Conservation (phyloP, 2,329 filamentous ascomycete species). For the Aspergillus fischeri region DNA sequence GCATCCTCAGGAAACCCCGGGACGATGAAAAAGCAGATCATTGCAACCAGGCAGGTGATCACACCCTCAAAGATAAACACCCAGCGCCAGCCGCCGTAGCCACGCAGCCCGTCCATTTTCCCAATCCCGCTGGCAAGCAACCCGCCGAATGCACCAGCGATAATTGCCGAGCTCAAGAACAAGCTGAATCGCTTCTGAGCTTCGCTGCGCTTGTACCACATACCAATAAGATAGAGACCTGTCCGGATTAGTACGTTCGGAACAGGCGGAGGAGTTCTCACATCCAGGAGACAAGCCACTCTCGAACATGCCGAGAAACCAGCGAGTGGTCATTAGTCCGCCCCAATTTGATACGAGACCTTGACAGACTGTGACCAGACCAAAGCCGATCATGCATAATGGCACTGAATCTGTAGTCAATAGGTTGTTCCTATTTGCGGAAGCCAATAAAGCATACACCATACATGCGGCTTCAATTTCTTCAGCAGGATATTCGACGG, state of each 20-base stretch:
- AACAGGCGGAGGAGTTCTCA: conserved; percentile 30
- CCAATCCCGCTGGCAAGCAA: conserved; percentile 55
- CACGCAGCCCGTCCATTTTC: conserved; percentile 48
- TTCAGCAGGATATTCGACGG: conserved; percentile 69
- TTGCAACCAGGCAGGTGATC: conserved; percentile 56
- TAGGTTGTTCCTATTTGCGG: not conserved
- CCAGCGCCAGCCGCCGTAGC: conserved; percentile 54
- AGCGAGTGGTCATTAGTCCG: conserved; percentile 72
- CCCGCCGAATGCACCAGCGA: conserved; percentile 58
- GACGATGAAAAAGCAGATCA: conserved; percentile 59
- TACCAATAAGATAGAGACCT: conserved; percentile 64
- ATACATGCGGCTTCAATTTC: conserved; percentile 60
- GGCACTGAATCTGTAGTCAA: conserved; percentile 46
- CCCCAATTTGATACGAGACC: conserved; percentile 73
- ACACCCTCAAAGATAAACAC: conserved; percentile 57
- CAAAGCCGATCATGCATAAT: conserved; percentile 79
- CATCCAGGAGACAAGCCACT: conserved; percentile 67
- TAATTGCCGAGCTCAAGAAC: conserved; percentile 70
- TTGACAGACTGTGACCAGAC: conserved; percentile 68
- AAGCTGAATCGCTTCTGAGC: conserved; percentile 84
- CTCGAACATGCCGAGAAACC: conserved; percentile 73
- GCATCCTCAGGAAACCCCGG: conserved; percentile 68
- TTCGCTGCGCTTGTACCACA: conserved; percentile 78
- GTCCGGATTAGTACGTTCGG: not conserved
- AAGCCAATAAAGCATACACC: conserved; percentile 44